Conservation (phyloP, 129 eudicot species). For the Lactuca saligna region DNA sequence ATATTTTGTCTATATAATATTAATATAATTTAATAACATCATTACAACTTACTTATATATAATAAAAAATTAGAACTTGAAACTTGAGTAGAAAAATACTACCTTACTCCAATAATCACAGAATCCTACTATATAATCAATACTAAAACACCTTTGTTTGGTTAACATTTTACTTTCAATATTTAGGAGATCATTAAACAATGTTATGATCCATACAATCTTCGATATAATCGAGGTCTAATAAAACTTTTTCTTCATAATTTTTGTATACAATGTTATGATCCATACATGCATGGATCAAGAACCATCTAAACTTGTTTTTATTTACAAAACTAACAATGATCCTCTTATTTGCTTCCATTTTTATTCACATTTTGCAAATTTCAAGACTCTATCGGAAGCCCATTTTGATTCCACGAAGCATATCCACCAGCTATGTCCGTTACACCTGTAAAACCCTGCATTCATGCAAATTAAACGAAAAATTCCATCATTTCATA, state of each 20-base stretch:
- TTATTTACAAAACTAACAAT: conserved; percentile 28
- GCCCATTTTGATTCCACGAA: conserved; percentile 71
- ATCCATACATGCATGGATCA: conserved; percentile 17
- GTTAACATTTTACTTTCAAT: no score
- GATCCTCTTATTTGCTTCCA: conserved; percentile 6
- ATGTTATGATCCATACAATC: no score
- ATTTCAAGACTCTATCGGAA: conserved; percentile 54
- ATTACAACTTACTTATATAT: no score
- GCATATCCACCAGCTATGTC: conserved; percentile 91
- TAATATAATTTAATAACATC: no score
- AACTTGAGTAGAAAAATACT: no score
- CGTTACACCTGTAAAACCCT: conserved; percentile 81
- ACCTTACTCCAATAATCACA: no score
- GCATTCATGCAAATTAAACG: conserved; percentile 5
- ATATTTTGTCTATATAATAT: no score
- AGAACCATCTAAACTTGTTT: conserved; percentile 18
- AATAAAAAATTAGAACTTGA: no score
- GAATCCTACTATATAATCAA: no score
- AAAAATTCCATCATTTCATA: neutral
- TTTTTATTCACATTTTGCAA: neutral
- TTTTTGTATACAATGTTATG: neutral
- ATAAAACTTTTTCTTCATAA: no score
- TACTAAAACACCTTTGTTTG: no score
- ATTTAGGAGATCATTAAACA: no score
- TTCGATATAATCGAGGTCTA: neutral